Evolutionary conservation across 495 filamentous ascomycete species (phyloP).

Genomic region (Talaromyces stipitatus): DNA sequence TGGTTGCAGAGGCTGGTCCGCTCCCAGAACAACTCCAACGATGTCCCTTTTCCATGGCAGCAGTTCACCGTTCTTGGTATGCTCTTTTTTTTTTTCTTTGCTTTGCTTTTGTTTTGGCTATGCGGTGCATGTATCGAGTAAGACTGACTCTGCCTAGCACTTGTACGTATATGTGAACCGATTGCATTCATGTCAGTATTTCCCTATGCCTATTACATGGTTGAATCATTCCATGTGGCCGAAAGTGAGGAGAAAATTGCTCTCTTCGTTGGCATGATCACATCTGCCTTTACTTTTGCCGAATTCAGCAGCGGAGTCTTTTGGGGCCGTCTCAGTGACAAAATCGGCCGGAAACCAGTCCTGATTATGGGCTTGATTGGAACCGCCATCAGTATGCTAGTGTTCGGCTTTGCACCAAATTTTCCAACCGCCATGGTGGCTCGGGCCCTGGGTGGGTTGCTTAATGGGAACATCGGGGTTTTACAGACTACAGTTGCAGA

Average conservation of each 20-base stretch:
- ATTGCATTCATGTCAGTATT: constrained; percentile 99
- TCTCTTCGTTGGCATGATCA: constrained; percentile 93
- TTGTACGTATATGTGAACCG: constrained; percentile 94
- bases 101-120: too few relatives aligned
- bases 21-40: neutral
- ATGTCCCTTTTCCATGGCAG: neutral
- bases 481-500: constrained; percentile 93
- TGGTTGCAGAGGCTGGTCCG: neutral
- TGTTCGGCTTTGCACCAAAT: constrained; percentile 86
- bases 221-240: constrained; percentile 81
- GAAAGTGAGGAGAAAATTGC: constrained; percentile 72
- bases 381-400: constrained; percentile 86
- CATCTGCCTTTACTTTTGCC: constrained; percentile 90
- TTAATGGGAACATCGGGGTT: constrained; percentile 96
- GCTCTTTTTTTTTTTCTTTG: neutral
- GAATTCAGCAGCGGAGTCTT: constrained; percentile 85
- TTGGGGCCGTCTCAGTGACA: constrained; percentile 91
- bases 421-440: constrained; percentile 79
- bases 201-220: constrained; percentile 98
- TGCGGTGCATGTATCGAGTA: too few relatives aligned
- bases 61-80: constrained; percentile 4
- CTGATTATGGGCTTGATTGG: constrained; percentile 80
- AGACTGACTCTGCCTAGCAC: constrained; percentile 42
- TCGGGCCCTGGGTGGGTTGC: constrained; percentile 77
- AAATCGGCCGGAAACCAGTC: constrained; percentile 86